Conservation (phyloP, 306 rosid species). For the Medicago ruthenica region DNA sequence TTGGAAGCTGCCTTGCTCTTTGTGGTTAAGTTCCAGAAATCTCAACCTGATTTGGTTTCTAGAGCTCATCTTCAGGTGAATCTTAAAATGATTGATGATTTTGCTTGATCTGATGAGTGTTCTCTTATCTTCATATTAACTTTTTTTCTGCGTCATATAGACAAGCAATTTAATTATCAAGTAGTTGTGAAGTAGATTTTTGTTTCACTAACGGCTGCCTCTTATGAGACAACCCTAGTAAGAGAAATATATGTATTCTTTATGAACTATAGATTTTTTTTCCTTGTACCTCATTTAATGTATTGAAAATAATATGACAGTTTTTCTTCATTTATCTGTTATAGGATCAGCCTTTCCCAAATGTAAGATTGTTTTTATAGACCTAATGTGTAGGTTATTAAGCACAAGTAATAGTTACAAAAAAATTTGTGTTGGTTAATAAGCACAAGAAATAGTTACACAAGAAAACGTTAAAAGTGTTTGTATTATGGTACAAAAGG, state of each 20-base stretch:
- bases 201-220: conserved; percentile 24
- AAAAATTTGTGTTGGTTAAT: neutral
- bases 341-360: conserved; percentile 12
- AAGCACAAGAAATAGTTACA: too few species aligned
- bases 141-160: neutral
- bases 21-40: conserved; percentile 87
- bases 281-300: conserved; percentile 16
- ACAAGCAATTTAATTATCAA: conserved; percentile 21
- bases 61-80: conserved; percentile 96
- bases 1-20: conserved; percentile 79
- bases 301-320: conserved; percentile 9
- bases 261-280: conserved; percentile 16
- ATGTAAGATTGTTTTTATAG: conserved; percentile 13
- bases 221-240: conserved; percentile 11
- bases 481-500: too few species aligned
- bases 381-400: neutral
- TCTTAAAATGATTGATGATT: conserved; percentile 36
- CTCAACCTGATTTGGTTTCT: conserved; percentile 91
- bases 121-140: conserved; percentile 16
- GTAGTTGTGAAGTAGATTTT: conserved; percentile 12
- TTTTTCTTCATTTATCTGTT: conserved; percentile 29
- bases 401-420: too few species aligned
- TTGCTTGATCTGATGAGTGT: conserved; percentile 24
- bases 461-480: too few species aligned
- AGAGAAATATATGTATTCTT: conserved; percentile 20